Percentiles rank a stretch among this genome's conserved stretches.
Conservation (phyloP, 2,329 filamentous ascomycete genomes). For the Stemphylium vesicarium region DNA sequence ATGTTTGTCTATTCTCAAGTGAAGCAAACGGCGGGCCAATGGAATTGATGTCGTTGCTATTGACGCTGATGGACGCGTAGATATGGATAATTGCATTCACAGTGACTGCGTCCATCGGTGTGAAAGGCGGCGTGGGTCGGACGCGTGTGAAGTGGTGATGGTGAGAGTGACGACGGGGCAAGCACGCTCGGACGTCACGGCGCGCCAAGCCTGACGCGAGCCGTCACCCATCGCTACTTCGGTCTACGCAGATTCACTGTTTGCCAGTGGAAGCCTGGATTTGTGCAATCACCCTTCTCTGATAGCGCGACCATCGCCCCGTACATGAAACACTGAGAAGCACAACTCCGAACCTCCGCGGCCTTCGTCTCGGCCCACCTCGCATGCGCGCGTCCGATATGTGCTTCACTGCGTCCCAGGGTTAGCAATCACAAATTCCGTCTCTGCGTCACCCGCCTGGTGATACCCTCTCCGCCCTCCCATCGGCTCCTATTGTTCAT, state of each 20-base stretch:
- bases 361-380: slow-evolving; percentile 17
- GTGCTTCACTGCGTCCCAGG: slow-evolving; percentile 38
- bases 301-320: not conserved
- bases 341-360: not conserved
- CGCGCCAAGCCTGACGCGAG: slow-evolving; percentile 25
- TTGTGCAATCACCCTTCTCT: not conserved
- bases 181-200: slow-evolving; percentile 13
- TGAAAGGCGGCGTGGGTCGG: slow-evolving; percentile 6
- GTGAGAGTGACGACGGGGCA: slow-evolving; percentile 10
- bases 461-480: slow-evolving; percentile 34
- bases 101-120: slow-evolving; percentile 15
- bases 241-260: not conserved
- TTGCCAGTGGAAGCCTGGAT: not conserved
- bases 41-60: slow-evolving; percentile 2
- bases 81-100: slow-evolving; percentile 17
- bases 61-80: not conserved
- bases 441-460: slow-evolving; percentile 34
- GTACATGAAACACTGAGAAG: not conserved
- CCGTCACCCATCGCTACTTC: slow-evolving; percentile 31
- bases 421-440: slow-evolving; percentile 38
- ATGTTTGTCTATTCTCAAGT: slow-evolving; percentile 26
- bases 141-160: not conserved
- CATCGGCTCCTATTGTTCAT: slow-evolving; percentile 20
- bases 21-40: slow-evolving; percentile 30
- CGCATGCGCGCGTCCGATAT: slow-evolving; percentile 37